Conservation (phyloP, 2,329 filamentous ascomycete genomes). For the Emmonsiellopsis sp. region DNA sequence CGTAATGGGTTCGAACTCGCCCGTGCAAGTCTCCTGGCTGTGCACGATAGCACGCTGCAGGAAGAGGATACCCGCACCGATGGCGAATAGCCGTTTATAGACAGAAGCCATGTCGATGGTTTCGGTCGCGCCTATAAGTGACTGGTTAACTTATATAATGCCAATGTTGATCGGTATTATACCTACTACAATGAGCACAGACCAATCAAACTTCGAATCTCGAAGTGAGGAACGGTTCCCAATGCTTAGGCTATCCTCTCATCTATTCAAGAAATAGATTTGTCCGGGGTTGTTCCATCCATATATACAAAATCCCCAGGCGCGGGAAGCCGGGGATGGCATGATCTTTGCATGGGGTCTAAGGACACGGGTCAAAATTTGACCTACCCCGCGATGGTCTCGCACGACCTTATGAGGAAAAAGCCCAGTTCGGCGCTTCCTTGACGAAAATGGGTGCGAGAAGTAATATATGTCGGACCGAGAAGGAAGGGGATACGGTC, state of each 20-base stretch:
- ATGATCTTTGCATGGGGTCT: not conserved
- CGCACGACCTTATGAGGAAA: not conserved
- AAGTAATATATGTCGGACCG: not conserved
- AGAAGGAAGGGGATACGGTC: not conserved
- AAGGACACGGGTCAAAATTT: too few relatives aligned
- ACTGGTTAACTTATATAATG: not conserved
- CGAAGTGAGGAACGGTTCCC: not conserved
- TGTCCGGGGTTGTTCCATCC: not conserved
- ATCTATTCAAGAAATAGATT: not conserved
- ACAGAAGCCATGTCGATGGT: not conserved
- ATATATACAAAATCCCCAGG: not conserved
- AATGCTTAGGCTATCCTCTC: not conserved
- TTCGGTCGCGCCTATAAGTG: not conserved
- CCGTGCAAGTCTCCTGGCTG: slow-evolving; percentile 22
- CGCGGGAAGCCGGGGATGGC: not conserved
- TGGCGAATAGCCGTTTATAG: not conserved
- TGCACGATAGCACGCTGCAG: not conserved
- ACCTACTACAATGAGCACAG: not conserved
- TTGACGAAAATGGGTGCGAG: not conserved
- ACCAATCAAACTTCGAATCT: not conserved
- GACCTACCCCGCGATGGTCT: too few relatives aligned
- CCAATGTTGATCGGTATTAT: not conserved
- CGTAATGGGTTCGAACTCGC: slow-evolving; percentile 37
- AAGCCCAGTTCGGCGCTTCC: not conserved
- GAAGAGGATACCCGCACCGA: not conserved